Base-by-base conservation (phyloP, 352 stramenopile species). In the Vaucheria bursata region DNA sequence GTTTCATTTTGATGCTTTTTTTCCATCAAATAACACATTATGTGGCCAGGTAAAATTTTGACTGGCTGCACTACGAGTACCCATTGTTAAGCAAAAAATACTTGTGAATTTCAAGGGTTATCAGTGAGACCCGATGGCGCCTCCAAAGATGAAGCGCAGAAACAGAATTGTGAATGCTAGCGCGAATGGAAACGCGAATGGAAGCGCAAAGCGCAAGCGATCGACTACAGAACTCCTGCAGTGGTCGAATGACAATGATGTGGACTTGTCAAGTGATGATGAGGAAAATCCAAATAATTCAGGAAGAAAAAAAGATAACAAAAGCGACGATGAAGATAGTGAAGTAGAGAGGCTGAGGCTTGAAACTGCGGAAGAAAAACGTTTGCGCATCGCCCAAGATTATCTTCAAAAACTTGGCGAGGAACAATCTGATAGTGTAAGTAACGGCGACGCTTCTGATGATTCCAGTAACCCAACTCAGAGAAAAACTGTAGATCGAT, bases 301-400 rank as follows among this genome's bases (percentile, higher is more conserved):
- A 72, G 5, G 18, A 4, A 40, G 33, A 37, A 2, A 2, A 7
- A 2, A 31, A 59, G 31, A 40, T 35, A 40, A 12, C 31, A 35
- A 35, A 29, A 37, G 65, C 32, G 31, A 37, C 2, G 78, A 76
- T n/a, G 40, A 77, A 40, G 59, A 79, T 18, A 78, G 38, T 18
- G 72, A 78, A 31, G 80, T 66, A 6, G 80, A 85, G 77, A 49
- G 45, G 3, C 75, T 77, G 75, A 45, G 69, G 5, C 71, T n/a
- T 35, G 80, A 85, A 64, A 85, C 71, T 32, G 80, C 80, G 3
- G 80, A 82, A 69, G 80, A 85, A 52, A 85, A 84, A 38, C 69
- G 80, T 7, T 50, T 85, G 32, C 80, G 80, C 25, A 40, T 85
- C 32, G 80, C 80, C n/a, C 71, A 82, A 64, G 71, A 85, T 31